These are phyloP conservation scores for Leptodermis oblonga DNA, from an alignment of 257 asterid genomes.

Conservation along the genomic window DNA sequence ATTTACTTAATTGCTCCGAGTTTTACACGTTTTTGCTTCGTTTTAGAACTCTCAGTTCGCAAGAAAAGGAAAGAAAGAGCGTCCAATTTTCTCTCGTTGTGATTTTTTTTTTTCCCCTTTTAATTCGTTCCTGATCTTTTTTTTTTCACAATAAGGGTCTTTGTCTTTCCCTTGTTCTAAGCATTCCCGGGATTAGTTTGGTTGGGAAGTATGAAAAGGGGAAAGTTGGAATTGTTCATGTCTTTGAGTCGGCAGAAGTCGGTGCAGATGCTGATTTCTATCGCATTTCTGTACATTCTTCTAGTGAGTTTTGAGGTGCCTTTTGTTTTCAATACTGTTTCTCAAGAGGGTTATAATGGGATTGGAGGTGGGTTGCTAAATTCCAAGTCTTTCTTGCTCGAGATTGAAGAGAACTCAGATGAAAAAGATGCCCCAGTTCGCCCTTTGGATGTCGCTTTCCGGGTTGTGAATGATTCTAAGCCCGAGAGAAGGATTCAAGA, in stretches of 20 bases:
- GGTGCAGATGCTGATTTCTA: conserved; percentile 46
- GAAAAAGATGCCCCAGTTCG: conserved; percentile 61
- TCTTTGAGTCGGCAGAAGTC: conserved; percentile 60
- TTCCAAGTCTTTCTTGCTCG: conserved; percentile 55
- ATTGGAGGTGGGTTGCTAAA: conserved; percentile 41
- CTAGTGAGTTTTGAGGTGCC: conserved; percentile 77
- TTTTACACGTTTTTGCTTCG: background rate
- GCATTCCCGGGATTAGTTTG: background rate
- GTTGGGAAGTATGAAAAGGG: conserved; percentile 53
- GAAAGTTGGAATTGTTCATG: conserved; percentile 48
- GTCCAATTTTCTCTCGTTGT: too few relatives aligned
- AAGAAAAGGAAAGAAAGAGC: background rate
- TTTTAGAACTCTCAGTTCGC: too few relatives aligned
- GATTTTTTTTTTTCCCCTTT: too few relatives aligned
- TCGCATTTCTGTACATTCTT: conserved; percentile 49
- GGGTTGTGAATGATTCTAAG: conserved; percentile 29
- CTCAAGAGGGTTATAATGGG: conserved; percentile 33
- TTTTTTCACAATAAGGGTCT: background rate
- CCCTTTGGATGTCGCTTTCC: conserved; percentile 44
- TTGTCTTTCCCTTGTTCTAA: background rate
- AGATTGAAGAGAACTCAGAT: conserved; percentile 62
- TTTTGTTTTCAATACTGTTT: conserved; percentile 53
- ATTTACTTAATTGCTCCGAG: background rate
- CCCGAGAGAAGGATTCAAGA: conserved; percentile 33
- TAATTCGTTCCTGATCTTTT: conserved; percentile 18